Base-by-base conservation (phyloP, 2,329 filamentous ascomycete genomes). In the Trichoderma gracile region DNA sequence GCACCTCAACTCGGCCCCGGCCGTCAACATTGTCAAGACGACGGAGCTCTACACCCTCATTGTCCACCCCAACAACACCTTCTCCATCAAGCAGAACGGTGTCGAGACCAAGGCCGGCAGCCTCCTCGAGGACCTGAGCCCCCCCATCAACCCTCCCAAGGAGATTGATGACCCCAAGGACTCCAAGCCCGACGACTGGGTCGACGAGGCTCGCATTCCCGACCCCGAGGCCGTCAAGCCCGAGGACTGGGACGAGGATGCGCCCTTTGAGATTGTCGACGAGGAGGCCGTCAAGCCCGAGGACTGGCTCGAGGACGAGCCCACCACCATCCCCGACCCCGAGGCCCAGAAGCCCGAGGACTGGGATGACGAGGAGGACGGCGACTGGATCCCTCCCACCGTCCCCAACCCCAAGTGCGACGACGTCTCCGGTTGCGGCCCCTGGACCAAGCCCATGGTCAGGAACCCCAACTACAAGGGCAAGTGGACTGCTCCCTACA, bases 321-420 rank as follows among this genome's bases (percentile, higher is more conserved):
- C 93, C 69, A 80, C 85, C 68, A 90, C 86, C 70, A 83, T 98
- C 67, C 86, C 93, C 65, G 95, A 99, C 82, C 95, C 95, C 63
- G 93, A 97, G 82, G 93, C 94, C 58, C 84, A 91, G 83, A 99
- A 98, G 89, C 95, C 95, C 68, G 93, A 97, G 81, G 95, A 98
- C 78, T 99, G 95, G 95, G 94, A 97, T 81, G 94, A 99, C 66
- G 95, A 99, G 83, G 95, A 99, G 83, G 95, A 99, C 78, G 95
- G 95, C 78, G 95, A 99, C 83, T 99, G 93, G 93, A 79, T 96
- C 71, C 82, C 93, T 59, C 95, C 94, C 65, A 93, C 89, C 63
- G 87, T 99, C 63, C 86, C 92, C 77, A 98, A 99, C 88, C 91
- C 94, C 79, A 97, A 97, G 87, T 98, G 95, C 76, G 87, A 89